Conservation (phyloP, 2,329 filamentous ascomycete genomes). For the Diaporthe aspalathi region DNA sequence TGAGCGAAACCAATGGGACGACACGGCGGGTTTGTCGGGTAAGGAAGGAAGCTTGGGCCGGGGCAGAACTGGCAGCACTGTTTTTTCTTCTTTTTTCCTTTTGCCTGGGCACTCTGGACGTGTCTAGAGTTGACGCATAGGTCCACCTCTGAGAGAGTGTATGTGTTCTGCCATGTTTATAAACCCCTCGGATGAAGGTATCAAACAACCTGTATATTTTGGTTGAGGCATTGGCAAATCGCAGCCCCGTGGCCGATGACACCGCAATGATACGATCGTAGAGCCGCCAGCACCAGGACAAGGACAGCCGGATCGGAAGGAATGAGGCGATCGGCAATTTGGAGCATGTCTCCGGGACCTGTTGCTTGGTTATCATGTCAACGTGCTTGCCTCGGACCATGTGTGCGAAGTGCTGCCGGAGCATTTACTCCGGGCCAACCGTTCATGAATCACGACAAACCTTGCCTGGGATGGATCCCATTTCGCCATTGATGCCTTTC, state of each 20-base stretch:
- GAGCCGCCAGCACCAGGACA: background rate
- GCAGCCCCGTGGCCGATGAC: conserved; percentile 24
- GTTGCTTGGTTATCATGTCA: background rate
- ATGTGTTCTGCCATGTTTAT: background rate
- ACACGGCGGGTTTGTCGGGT: background rate
- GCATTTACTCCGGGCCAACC: conserved; percentile 20
- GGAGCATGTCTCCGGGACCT: background rate
- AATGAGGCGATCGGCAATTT: conserved; percentile 1
- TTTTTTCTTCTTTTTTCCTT: no score
- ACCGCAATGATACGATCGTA: conserved; percentile 5
- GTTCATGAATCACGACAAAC: conserved; percentile 23
- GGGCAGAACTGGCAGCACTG: background rate
- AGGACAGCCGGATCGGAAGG: conserved; percentile 3
- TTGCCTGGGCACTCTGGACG: conserved; percentile 5
- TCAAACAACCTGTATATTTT: background rate
- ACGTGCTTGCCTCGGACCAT: background rate
- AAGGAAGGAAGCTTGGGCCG: background rate
- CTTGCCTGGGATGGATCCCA: conserved; percentile 3
- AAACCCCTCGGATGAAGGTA: background rate
- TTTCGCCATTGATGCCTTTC: no score
- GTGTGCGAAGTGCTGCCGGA: background rate
- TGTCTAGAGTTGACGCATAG: background rate
- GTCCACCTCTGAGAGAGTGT: background rate
- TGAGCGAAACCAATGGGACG: background rate
- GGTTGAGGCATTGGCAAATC: conserved; percentile 1